Evolutionary conservation across 352 stramenopile genomes (phyloP).

Genomic region (Phytophthora crassamura): DNA sequence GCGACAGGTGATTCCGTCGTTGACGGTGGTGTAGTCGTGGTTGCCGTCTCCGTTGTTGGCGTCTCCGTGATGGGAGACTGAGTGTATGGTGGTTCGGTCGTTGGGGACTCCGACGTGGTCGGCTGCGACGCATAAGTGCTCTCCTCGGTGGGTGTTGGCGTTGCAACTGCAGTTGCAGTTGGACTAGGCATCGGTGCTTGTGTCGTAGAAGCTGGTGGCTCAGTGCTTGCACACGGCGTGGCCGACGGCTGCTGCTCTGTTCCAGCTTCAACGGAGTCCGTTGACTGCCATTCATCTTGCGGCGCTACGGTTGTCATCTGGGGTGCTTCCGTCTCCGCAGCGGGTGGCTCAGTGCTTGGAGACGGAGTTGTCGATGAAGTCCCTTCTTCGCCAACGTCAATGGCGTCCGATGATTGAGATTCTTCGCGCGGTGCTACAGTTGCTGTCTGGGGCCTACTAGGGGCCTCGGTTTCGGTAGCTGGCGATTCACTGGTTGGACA

Average conservation of each 20-base stretch:
- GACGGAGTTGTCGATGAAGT: conserved; percentile 2
- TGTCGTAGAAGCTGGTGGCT: conserved; percentile 3
- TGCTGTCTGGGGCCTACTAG: neutral
- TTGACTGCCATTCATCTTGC: too few species aligned
- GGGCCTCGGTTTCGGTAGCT: neutral
- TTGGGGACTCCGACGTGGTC: neutral
- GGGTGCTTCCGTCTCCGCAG: too few species aligned
- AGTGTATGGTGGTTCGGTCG: neutral
- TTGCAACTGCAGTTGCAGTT: neutral
- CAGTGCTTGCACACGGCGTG: neutral
- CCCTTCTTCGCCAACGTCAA: neutral
- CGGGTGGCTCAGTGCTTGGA: too few species aligned
- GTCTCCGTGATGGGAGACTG: neutral
- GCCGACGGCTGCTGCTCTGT: too few species aligned
- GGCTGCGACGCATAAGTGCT: conserved; percentile 7
- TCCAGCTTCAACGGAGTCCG: too few species aligned
- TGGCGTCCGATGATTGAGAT: neutral
- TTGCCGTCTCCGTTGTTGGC: neutral
- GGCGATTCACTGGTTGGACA: neutral
- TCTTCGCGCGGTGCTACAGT: neutral
- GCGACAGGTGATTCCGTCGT: neutral
- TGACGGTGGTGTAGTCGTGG: neutral
- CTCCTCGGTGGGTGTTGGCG: conserved; percentile 2
- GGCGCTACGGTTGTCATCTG: too few species aligned
- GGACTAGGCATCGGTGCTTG: conserved; percentile 18